These are phyloP conservation scores for Micractinium conductrix DNA, from an alignment of 139 green algal species.

Conservation along the genomic window DNA sequence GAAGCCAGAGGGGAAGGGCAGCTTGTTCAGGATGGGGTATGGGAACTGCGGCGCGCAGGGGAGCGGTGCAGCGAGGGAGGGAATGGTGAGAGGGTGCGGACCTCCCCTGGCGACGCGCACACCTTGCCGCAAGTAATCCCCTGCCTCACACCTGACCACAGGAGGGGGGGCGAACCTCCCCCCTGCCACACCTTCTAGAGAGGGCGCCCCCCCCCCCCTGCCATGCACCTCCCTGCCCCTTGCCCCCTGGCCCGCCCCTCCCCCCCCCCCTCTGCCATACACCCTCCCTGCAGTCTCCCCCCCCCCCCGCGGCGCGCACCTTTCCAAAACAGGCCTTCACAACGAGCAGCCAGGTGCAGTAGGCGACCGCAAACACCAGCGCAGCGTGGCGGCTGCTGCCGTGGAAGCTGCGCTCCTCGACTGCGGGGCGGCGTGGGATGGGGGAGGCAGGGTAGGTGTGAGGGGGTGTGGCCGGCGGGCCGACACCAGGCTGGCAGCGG, in stretches of 20 bases:
- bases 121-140: too few relatives aligned
- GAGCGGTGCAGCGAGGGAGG: conserved; percentile 16
- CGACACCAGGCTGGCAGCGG: neutral
- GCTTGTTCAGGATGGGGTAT: conserved; percentile 76
- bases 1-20: conserved; percentile 54
- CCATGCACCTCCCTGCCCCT: neutral
- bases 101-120: too few relatives aligned
- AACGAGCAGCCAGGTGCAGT: conserved; percentile 50
- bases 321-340: conserved; percentile 48
- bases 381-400: conserved; percentile 41
- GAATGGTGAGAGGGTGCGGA: neutral
- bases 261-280: too few relatives aligned
- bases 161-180: too few relatives aligned
- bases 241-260: neutral
- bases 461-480: too few relatives aligned
- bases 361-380: conserved; percentile 41
- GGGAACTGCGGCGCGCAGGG: conserved; percentile 45
- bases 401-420: conserved; percentile 49
- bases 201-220: neutral
- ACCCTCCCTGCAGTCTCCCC: too few relatives aligned
- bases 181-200: neutral
- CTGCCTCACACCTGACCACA: too few relatives aligned
- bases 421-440: too few relatives aligned
- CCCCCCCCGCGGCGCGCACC: too few relatives aligned
- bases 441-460: neutral